phyloP scores from a whole-genome alignment of 805 yeast genomes.

The Candida khao-thaluensis region DNA sequence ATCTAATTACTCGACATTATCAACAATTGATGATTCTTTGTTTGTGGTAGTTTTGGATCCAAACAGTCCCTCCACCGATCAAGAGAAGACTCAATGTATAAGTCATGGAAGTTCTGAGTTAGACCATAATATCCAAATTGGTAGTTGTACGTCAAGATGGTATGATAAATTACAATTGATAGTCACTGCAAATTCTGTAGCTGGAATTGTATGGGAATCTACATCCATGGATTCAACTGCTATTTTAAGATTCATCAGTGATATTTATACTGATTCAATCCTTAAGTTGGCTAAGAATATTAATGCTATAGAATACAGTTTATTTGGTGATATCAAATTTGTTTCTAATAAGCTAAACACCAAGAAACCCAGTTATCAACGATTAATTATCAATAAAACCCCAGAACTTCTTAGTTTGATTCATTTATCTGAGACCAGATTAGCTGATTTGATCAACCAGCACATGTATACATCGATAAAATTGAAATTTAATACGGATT shows the following conservation, averaged over 20 bases:
- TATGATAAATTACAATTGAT: slow-evolving; percentile 58
- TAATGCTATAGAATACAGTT: slow-evolving; percentile 55
- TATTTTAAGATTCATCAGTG: slow-evolving; percentile 54
- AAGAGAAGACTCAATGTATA: slow-evolving; percentile 48
- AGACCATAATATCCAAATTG: slow-evolving; percentile 45
- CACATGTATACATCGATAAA: slow-evolving; percentile 50
- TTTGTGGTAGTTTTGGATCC: slow-evolving; percentile 53
- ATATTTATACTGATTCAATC: slow-evolving; percentile 57
- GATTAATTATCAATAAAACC: slow-evolving; percentile 38
- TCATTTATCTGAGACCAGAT: slow-evolving; percentile 56
- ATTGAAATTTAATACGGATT: slow-evolving; percentile 34
- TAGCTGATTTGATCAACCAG: slow-evolving; percentile 57
- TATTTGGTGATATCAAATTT: slow-evolving; percentile 44
- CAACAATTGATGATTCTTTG: slow-evolving; percentile 47
- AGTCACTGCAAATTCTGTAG: slow-evolving; percentile 54
- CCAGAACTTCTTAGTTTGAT: slow-evolving; percentile 48
- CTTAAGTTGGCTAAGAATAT: slow-evolving; percentile 56
- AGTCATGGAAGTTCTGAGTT: slow-evolving; percentile 52
- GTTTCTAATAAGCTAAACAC: slow-evolving; percentile 37
- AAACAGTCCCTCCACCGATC: slow-evolving; percentile 45
- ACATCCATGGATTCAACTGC: slow-evolving; percentile 59
- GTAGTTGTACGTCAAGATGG: slow-evolving; percentile 59
- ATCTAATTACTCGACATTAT: slow-evolving; percentile 36
- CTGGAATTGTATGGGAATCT: slow-evolving; percentile 60
- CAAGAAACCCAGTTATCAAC: slow-evolving; percentile 34